Base-by-base conservation (phyloP, 2,329 filamentous ascomycete species). In the Cryphonectria naterciae region DNA sequence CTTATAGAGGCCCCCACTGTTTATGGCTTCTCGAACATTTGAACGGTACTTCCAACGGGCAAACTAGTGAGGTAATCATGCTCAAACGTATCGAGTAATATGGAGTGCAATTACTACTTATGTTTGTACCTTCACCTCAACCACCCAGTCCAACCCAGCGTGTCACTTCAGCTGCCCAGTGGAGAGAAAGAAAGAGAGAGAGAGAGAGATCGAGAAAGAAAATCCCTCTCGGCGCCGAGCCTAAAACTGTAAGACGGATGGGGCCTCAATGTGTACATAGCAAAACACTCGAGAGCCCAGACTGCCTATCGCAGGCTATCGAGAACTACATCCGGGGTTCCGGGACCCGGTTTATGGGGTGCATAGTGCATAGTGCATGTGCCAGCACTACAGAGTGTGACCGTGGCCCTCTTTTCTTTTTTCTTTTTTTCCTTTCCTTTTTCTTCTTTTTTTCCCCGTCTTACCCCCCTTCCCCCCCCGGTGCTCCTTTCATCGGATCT, bases 401-500 rank as follows among this genome's bases (percentile, higher is more conserved):
- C 61, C 43, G 56, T 61, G 69, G 64, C 65, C 69, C 65, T 68
- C 65, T 46, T 52, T 46, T 32, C 11, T 22, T 49, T 8, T 52
- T 8, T 2, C 8, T 35, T 32, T 32, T 2, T 32, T 28, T 56
- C 1, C 17, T 17, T 19, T 11, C 19, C 15, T 35, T 56, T 28
- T 56, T 56, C 11, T 17, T 54, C 5, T 6, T 54, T 4, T n/a
- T n/a, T n/a, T 0, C 4, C 52, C 13, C 25, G 32, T 32, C 32
- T 32, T 32, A 32, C 13, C 28, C 11, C 54, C 25, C n/a, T n/a
- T n/a, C n/a, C 54, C 19, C 8, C n/a, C 11, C 28, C 41, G 28
- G 32, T 32, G 32, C 63, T 70, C 37, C 64, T 67, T 70, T 68
- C 58, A 25, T 70, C 69, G 69, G 69, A 70, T 70, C 69, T 65